Conservation (phyloP, 73 alveolate species). For the Tetrahymena malaccensis region DNA sequence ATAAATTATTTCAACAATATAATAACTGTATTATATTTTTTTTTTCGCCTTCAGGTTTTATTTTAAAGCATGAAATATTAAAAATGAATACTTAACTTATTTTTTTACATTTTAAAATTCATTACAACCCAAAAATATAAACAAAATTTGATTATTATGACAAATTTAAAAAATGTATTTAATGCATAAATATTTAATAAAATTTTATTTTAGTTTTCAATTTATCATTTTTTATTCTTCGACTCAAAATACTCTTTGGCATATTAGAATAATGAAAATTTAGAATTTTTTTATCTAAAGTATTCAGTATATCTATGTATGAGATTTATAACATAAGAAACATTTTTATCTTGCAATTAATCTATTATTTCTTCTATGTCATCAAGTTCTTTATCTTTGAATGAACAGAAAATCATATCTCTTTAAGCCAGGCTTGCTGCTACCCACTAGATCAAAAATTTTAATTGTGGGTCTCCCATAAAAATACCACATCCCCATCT, state of each 20-base stretch:
- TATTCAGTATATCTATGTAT: neutral
- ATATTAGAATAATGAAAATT: neutral
- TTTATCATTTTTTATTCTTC: neutral
- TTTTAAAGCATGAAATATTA: no score
- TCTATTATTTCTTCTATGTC: neutral
- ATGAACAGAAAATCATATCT: neutral
- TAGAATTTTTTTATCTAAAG: neutral
- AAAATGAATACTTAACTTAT: no score
- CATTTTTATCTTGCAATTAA: neutral
- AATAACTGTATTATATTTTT: no score
- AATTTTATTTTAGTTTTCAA: no score
- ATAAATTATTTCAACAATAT: no score
- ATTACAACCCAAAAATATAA: no score
- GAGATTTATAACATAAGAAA: neutral
- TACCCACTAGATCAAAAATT: constrained; percentile 48
- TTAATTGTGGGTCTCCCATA: constrained; percentile 52
- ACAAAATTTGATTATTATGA: no score
- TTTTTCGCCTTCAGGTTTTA: no score
- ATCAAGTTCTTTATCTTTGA: neutral
- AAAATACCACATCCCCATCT: constrained; percentile 79
- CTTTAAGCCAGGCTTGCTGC: constrained; percentile 26
- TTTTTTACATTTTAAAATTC: no score
- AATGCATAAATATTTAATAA: no score
- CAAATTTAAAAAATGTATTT: no score
- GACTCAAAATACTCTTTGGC: neutral